A percentile compares a stretch with the other conserved stretches of the same genome.
phyloP scores from a whole-genome alignment of 2,329 filamentous ascomycete genomes.

The Cordyceps fumosorosea region DNA sequence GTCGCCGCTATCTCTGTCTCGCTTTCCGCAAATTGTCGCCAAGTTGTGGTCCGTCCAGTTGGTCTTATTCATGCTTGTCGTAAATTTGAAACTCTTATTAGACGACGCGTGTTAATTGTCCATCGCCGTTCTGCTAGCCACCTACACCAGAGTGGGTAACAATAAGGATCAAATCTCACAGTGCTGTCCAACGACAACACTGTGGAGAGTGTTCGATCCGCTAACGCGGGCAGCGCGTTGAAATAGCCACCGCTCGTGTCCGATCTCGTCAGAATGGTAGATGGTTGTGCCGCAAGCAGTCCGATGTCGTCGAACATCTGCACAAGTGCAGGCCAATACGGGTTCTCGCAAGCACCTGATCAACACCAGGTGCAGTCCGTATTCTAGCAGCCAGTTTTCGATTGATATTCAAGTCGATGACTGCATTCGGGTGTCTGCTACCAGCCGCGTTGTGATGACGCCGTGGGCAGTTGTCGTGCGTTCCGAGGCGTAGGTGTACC shows the following conservation, averaged over 20 bases:
- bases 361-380: no score
- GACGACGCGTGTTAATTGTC: neutral
- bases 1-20: neutral
- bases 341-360: no score
- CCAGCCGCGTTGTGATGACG: neutral
- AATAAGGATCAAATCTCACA: neutral
- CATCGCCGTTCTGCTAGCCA: neutral
- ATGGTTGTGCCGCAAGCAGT: neutral
- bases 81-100: neutral
- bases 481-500: neutral
- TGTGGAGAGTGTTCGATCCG: slow-evolving; percentile 1
- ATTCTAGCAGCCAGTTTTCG: no score
- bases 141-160: neutral
- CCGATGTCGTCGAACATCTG: no score
- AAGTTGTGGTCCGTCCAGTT: neutral
- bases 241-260: no score
- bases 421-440: neutral
- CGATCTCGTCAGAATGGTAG: no score
- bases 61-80: neutral
- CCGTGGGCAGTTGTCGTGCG: neutral
- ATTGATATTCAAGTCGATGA: no score
- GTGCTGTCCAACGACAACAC: no score
- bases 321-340: no score
- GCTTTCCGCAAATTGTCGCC: neutral
- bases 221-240: slow-evolving; percentile 2